Percentiles rank a stretch among this genome's conserved stretches.
Conservation (phyloP, 192 early-diverging fungal genomes). For the Coemansia sp. region DNA sequence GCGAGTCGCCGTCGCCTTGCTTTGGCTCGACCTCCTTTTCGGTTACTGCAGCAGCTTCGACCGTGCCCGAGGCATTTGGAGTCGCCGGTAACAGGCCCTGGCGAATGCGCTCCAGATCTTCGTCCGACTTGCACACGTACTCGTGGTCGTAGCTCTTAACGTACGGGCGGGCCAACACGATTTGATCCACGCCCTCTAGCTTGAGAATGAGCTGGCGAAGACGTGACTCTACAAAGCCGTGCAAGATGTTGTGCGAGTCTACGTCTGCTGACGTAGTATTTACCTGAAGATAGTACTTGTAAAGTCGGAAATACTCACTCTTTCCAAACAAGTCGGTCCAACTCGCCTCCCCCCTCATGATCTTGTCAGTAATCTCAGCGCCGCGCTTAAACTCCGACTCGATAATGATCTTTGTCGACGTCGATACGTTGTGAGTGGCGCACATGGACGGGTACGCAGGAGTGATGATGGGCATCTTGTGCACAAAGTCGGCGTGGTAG, state of each 20-base stretch:
- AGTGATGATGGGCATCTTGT: constrained; percentile 98
- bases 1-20: constrained; percentile 10
- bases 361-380: constrained; percentile 71
- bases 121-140: constrained; percentile 62
- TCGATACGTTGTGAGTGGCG: constrained; percentile 94
- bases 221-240: constrained; percentile 90
- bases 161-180: constrained; percentile 86
- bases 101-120: constrained; percentile 68
- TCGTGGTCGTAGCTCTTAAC: constrained; percentile 84
- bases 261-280: constrained; percentile 75
- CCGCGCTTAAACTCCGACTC: constrained; percentile 85
- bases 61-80: not conserved
- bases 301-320: constrained; percentile 83
- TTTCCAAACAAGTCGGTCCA: constrained; percentile 92
- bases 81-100: constrained; percentile 61
- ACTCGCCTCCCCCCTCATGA: constrained; percentile 71
- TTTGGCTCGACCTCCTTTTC: not conserved
- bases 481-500: constrained; percentile 76
- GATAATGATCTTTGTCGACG: constrained; percentile 84
- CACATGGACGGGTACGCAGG: constrained; percentile 99
- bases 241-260: constrained; percentile 80
- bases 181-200: constrained; percentile 75
- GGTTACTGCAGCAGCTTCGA: not conserved
- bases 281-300: constrained; percentile 90
- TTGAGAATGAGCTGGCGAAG: constrained; percentile 85